Conservation (phyloP, 495 filamentous ascomycete species). For the Choiromyces venosus region DNA sequence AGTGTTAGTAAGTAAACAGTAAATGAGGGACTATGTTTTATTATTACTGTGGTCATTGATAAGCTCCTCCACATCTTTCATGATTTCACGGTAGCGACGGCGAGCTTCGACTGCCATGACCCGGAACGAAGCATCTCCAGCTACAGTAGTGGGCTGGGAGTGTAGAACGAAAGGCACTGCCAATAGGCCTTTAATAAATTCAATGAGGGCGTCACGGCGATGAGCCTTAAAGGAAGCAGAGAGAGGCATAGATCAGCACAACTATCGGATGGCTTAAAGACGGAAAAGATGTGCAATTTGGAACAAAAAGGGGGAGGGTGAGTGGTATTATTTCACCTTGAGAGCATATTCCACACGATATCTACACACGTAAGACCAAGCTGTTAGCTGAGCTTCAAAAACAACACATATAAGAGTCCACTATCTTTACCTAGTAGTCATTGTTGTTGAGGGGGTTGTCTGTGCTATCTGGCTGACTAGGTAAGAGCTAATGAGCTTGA, state of each 20-base stretch:
- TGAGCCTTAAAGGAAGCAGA: constrained; percentile 30
- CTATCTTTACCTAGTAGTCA: constrained; percentile 16
- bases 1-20: constrained; percentile 14
- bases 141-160: constrained; percentile 79
- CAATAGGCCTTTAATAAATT: constrained; percentile 73
- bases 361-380: constrained; percentile 16
- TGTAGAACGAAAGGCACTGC: constrained; percentile 96
- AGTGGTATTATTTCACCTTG: constrained; percentile 22
- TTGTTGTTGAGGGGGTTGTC: background rate
- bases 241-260: constrained; percentile 10
- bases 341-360: constrained; percentile 44
- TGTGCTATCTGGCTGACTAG: background rate
- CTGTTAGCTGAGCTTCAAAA: constrained; percentile 4
- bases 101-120: constrained; percentile 63
- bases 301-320: background rate
- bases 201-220: constrained; percentile 44
- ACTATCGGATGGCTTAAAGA: background rate
- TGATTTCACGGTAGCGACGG: constrained; percentile 86
- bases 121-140: constrained; percentile 54
- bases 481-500: background rate
- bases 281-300: background rate
- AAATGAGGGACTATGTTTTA: background rate
- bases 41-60: constrained; percentile 80
- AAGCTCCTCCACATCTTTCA: constrained; percentile 85
- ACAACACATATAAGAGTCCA: background rate